Conservation (phyloP, 2,329 filamentous ascomycete genomes). For the Elsinoe batatas region DNA sequence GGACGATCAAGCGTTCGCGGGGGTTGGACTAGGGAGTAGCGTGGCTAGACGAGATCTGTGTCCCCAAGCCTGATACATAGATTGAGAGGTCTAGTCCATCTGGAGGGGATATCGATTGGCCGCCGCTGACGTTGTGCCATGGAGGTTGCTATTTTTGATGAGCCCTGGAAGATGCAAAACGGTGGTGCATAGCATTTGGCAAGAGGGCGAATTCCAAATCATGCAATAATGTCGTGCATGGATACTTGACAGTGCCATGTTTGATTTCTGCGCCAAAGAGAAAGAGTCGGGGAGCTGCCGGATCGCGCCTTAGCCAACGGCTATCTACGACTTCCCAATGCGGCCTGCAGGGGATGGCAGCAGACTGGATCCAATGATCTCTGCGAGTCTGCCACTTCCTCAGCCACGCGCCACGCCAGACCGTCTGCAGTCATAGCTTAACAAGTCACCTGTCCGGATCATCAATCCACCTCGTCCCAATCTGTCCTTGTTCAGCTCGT, state of each 20-base stretch:
- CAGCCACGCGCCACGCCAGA: slow-evolving; percentile 6
- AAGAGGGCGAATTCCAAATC: slow-evolving; percentile 3
- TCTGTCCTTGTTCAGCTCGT: background rate
- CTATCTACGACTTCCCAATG: slow-evolving; percentile 12
- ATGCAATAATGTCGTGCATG: slow-evolving; percentile 7
- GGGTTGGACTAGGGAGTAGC: background rate
- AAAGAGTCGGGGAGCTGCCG: background rate
- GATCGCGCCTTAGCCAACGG: background rate
- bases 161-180: background rate
- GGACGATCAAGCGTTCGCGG: slow-evolving; percentile 3
- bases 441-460: slow-evolving; percentile 10
- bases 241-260: background rate
- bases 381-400: slow-evolving; percentile 8
- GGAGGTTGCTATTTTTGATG: slow-evolving; percentile 1
- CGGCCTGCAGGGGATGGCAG: slow-evolving; percentile 1
- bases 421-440: slow-evolving; percentile 10
- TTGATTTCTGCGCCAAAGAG: background rate
- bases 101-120: background rate
- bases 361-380: background rate
- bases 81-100: background rate
- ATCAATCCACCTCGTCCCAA: background rate
- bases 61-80: background rate
- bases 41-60: slow-evolving; percentile 1
- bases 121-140: background rate
- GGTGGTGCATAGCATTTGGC: background rate